These are phyloP conservation scores for Calycina herbarum DNA, from an alignment of 2,329 filamentous ascomycete species.

Conservation along the genomic window DNA sequence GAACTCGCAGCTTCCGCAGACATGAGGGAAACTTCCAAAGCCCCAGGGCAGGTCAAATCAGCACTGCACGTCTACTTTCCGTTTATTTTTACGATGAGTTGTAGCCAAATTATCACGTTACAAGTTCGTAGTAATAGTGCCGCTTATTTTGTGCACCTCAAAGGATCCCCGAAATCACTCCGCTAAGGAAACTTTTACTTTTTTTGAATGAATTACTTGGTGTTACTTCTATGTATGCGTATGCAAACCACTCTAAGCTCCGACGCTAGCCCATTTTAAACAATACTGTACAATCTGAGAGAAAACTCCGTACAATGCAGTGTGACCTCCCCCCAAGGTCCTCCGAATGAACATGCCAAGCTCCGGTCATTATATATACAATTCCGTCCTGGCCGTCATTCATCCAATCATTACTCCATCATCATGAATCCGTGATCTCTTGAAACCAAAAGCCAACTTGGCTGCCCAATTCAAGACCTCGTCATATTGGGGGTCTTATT, in stretches of 20 bases:
- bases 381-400: not conserved
- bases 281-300: not conserved
- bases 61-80: too few species aligned
- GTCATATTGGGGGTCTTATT: not conserved
- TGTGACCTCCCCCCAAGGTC: not conserved
- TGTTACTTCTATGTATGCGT: constrained; percentile 2
- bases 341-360: not conserved
- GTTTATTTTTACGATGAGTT: too few species aligned
- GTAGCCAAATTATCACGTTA: too few species aligned
- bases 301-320: not conserved
- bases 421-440: not conserved
- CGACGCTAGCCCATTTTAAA: not conserved
- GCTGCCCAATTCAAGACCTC: not conserved
- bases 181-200: not conserved
- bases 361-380: constrained; percentile 11
- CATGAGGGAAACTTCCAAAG: too few species aligned
- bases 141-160: not conserved
- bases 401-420: constrained; percentile 2
- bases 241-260: not conserved
- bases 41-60: too few species aligned
- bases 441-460: too few species aligned
- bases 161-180: not conserved
- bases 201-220: not conserved
- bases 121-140: not conserved
- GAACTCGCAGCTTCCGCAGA: too few species aligned